Base-by-base conservation (phyloP, 1,284 basidiomycete genomes). In the Ustilago trichophora region DNA sequence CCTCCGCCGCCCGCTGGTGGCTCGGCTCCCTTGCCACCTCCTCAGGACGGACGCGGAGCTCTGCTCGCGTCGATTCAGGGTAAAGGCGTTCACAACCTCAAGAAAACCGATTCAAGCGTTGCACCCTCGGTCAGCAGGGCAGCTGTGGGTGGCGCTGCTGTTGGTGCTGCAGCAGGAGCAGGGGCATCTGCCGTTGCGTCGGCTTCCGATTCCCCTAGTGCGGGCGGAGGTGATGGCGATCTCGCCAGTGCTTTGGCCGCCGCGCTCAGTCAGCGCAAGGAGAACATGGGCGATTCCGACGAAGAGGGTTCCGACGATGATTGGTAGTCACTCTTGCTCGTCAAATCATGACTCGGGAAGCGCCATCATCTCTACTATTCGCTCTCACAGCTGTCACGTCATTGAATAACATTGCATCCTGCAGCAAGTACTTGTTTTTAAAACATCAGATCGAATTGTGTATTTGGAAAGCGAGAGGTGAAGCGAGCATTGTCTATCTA, bases 231-330 rank as follows among this genome's bases (percentile, higher is more conserved):
- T 11, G 85, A 83, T 16, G 85, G 84, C 5, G 87, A 89, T 77
- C 78, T 90, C 33, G 89, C 89, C 0, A 85, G 85, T 37, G 88
- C 88, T 27, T 81, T 90, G 38, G 89, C 88, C 6, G 86, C 86
- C 12, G 89, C 89, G 6, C 82, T 90, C 52, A 85, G 85, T 49
- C 88, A 90, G 77, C 85, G 93, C 73, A 97, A 93, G 82, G 92
- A 91, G 82, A 90, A 92, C 77, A 85, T 97, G 80, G 93, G 91
- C 5, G 92, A 93, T 70, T 91, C 83, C 70, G 92, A 93, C 72
- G 92, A 96, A 34, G 92, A 93, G 11, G 91, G 91, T 6, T 91
- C 68, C 32, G 78, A 80, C 31, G 79, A 81, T n/a, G 79, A 81
- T 29, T 80, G 78, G 79, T 81, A 58, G 26, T 18, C 9, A 18